phyloP scores from a whole-genome alignment of 768 basidiomycete species.

The Mycena venus region DNA sequence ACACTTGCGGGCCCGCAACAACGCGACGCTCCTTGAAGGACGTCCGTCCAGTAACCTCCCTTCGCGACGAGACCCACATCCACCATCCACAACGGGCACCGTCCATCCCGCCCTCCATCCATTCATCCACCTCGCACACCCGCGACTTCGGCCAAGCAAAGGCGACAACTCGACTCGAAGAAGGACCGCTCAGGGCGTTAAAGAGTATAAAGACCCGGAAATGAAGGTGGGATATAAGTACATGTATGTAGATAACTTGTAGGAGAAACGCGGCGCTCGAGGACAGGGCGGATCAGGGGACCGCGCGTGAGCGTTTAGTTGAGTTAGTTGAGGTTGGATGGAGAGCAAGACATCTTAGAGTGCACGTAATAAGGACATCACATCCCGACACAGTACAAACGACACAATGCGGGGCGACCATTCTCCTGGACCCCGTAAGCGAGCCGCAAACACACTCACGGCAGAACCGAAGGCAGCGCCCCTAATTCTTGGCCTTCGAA shows the following conservation, averaged over 20 bases:
- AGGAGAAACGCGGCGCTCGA: neutral
- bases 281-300: neutral
- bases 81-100: slow-evolving; percentile 16
- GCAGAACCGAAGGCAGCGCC: neutral
- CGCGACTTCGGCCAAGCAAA: neutral
- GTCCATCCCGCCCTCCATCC: slow-evolving; percentile 4
- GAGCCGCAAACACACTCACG: neutral
- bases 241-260: no score
- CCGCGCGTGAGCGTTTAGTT: neutral
- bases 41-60: neutral
- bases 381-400: no score
- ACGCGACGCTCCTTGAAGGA: neutral
- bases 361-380: slow-evolving; percentile 15
- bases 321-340: neutral
- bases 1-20: neutral
- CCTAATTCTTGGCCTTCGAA: neutral
- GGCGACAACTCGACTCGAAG: neutral
- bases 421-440: neutral
- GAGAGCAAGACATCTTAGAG: neutral
- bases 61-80: slow-evolving; percentile 14
- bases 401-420: neutral
- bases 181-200: slow-evolving; percentile 10
- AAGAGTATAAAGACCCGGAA: slow-evolving; percentile 11
- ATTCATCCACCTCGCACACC: no score
- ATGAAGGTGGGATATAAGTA: slow-evolving; percentile 13